phyloP scores from a whole-genome alignment of 345 rosid genomes.

The Lenwebbia sp. region DNA sequence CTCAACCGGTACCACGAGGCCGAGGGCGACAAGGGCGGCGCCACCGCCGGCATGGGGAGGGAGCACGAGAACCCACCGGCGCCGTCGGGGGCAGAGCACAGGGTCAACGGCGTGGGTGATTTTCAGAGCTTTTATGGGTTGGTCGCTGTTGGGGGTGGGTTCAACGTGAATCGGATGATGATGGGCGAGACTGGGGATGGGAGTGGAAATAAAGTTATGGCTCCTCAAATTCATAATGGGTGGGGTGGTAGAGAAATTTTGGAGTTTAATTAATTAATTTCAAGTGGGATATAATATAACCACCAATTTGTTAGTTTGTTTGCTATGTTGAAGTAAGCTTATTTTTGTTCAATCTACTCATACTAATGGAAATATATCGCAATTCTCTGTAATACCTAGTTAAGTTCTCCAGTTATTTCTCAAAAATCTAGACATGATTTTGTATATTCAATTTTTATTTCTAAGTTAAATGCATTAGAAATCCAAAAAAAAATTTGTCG shows the following conservation, averaged over 20 bases:
- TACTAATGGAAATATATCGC: background rate
- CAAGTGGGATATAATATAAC: background rate
- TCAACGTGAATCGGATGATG: background rate
- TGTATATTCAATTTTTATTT: background rate
- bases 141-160: background rate
- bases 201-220: background rate
- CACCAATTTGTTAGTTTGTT: background rate
- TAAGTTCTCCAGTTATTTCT: background rate
- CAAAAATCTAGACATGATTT: background rate
- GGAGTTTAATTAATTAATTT: background rate
- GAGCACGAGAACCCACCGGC: background rate
- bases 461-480: no score
- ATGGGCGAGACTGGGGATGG: background rate
- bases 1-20: constrained; percentile 5
- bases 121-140: constrained; percentile 2
- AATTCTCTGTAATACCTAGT: background rate
- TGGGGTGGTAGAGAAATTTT: background rate
- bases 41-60: background rate
- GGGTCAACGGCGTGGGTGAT: background rate
- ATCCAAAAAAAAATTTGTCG: background rate
- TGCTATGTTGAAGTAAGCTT: background rate
- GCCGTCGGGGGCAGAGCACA: background rate
- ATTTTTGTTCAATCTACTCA: background rate
- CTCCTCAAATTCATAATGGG: background rate
- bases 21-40: constrained; percentile 1